These are phyloP conservation scores for Linum tenue DNA, from an alignment of 345 rosid genomes.

Conservation along the genomic window DNA sequence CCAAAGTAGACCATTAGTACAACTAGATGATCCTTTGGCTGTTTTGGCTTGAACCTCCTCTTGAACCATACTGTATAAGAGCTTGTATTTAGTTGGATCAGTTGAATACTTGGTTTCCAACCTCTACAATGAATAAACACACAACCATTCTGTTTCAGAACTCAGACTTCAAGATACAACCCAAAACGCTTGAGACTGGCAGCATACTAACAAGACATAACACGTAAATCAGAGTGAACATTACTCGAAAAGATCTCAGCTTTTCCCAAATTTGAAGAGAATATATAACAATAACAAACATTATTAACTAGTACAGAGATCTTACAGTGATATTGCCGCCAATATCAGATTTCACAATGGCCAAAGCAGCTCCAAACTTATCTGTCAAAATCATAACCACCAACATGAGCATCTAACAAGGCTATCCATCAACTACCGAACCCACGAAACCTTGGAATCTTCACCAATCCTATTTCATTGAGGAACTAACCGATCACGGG, in stretches of 20 bases:
- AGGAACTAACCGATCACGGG: conserved; percentile 61
- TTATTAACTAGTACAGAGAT: conserved; percentile 1
- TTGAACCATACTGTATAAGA: conserved; percentile 66
- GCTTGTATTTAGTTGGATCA: conserved; percentile 51
- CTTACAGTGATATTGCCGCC: conserved; percentile 82
- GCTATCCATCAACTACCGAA: not conserved
- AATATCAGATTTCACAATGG: conserved; percentile 78
- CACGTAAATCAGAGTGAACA: not conserved
- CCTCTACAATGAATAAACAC: conserved; percentile 40
- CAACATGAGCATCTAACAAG: not conserved
- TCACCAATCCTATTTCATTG: not conserved
- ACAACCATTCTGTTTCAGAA: not conserved
- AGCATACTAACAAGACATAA: not conserved
- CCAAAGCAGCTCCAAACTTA: conserved; percentile 87
- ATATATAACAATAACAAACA: not conserved
- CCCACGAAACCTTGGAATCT: not conserved
- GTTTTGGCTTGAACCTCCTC: conserved; percentile 72
- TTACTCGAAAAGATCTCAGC: not conserved
- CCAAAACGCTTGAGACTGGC: not conserved
- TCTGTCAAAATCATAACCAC: conserved; percentile 31
- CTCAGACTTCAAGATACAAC: not conserved
- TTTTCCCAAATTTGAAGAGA: not conserved
- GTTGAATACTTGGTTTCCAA: conserved; percentile 68
- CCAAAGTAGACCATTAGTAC: conserved; percentile 97
- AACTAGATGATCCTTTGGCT: conserved; percentile 78